These are phyloP conservation scores for Exophiala mesophila DNA, from an alignment of 2,329 filamentous ascomycete genomes.

Conservation along the genomic window DNA sequence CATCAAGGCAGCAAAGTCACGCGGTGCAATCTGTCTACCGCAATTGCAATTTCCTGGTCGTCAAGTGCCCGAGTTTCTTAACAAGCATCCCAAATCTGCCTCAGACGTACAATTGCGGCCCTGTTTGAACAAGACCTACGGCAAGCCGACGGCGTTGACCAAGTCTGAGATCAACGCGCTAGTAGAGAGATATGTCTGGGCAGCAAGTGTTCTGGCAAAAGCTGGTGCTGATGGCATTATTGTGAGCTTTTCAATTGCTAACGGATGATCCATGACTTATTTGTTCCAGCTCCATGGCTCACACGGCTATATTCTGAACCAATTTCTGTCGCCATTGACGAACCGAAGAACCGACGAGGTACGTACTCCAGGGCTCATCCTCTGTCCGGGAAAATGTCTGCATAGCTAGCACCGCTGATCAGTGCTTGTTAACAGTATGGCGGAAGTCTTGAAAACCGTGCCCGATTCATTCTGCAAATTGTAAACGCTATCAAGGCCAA, in stretches of 20 bases:
- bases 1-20: conserved; percentile 24
- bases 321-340: conserved; percentile 36
- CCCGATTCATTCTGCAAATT: conserved; percentile 35
- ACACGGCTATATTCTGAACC: conserved; percentile 47
- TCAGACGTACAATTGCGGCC: conserved; percentile 23
- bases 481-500: conserved; percentile 29
- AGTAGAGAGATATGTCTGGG: conserved; percentile 24
- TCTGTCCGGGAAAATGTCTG: too few relatives aligned
- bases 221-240: conserved; percentile 26
- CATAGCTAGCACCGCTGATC: too few relatives aligned
- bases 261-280: background rate
- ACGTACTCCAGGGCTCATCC: conserved; percentile 3
- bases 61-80: conserved; percentile 26
- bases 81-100: conserved; percentile 25
- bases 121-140: conserved; percentile 17
- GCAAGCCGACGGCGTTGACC: conserved; percentile 21
- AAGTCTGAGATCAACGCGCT: conserved; percentile 23
- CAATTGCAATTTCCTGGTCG: conserved; percentile 27
- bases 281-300: conserved; percentile 47
- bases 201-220: conserved; percentile 22
- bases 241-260: conserved; percentile 14
- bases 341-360: conserved; percentile 44
- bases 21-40: conserved; percentile 25
- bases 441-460: conserved; percentile 42
- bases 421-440: conserved; percentile 39